A percentile compares a stretch with the other conserved stretches of the same genome.
phyloP scores from a whole-genome alignment of 139 green algal species.

The Tetradesmus obliquus region DNA sequence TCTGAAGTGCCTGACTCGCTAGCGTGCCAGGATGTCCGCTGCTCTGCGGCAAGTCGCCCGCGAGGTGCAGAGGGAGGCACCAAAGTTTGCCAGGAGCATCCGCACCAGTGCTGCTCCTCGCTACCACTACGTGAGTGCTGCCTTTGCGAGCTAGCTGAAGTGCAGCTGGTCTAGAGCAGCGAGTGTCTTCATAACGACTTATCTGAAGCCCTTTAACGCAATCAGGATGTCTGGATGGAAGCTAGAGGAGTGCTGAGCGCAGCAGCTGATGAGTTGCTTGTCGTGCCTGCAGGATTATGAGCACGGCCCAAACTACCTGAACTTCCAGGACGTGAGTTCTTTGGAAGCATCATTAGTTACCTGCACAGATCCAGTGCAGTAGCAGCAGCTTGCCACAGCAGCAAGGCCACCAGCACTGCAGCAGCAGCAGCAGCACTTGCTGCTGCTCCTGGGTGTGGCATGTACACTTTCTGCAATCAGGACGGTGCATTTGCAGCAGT shows the following conservation, averaged over 20 bases:
- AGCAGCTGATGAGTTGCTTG: neutral
- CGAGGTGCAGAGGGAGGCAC: constrained; percentile 42
- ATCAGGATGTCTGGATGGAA: neutral
- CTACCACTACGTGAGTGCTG: constrained; percentile 3
- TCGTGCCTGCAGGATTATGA: constrained; percentile 38
- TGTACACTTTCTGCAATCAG: too few relatives aligned
- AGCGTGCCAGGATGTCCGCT: constrained; percentile 37
- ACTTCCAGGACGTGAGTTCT: constrained; percentile 47
- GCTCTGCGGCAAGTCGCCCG: constrained; percentile 25
- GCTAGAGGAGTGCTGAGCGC: neutral
- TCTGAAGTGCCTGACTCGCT: neutral
- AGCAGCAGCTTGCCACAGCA: neutral
- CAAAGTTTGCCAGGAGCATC: constrained; percentile 37
- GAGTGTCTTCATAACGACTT: neutral
- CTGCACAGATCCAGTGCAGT: neutral
- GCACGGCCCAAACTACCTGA: constrained; percentile 49
- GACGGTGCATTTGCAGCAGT: neutral
- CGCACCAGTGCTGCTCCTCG: constrained; percentile 34
- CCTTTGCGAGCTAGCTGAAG: neutral
- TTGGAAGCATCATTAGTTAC: neutral
- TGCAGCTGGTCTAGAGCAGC: neutral
- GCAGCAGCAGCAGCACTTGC: neutral
- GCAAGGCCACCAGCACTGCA: neutral
- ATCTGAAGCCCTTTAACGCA: neutral
- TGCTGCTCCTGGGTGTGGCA: too few relatives aligned